Evolutionary conservation across 2,329 filamentous ascomycete genomes (phyloP), one percentile per base, ranked within the genome.

Genomic region (Aspergillus awamori): DNA sequence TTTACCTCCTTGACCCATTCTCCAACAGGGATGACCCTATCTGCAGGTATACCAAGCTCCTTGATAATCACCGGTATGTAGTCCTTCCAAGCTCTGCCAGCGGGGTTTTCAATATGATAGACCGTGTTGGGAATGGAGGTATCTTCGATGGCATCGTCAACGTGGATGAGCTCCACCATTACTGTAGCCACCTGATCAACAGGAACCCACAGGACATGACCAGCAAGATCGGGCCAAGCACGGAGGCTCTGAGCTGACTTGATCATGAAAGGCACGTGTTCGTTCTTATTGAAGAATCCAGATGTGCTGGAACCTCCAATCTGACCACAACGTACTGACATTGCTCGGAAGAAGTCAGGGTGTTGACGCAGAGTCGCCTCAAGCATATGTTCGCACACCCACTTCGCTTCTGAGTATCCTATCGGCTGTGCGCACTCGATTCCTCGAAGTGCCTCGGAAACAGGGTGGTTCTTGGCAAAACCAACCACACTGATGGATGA

Each of bases 281-380:
- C 83, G 39, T 77, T 75, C 0, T 78, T 74, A 63, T 86, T 86
- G 84, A 84, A 87, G 66, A 80, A 81, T 0, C 84, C 84, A 60
- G 72, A 84, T 0, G 60, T 72, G 6, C 65, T 78, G 0, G 79
- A 82, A 0, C 84, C 84, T 0, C 83, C 76, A 33, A 86, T 81
- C 68, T 87, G 84, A 0, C 81, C 84, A 0, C 80, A 70, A 0
- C 84, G 77, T 0, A 82, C 79, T 0, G 66, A 69, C 72, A 78
- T 80, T 0, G 79, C 60, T 13, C 74, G 76, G 71, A 86, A 84
- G 1, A 63, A 70, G 1, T 73, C 58, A 0, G 78, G 78, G 61
- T 80, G 68, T 15, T 70, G 65, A 59, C 80, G 77, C 2, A 84
- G 68, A 0, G 83, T 85, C 52, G 74, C 70, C 49, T 81, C 78